Conservation (phyloP, 208 protist species). For the Novymonas esmeraldas region DNA sequence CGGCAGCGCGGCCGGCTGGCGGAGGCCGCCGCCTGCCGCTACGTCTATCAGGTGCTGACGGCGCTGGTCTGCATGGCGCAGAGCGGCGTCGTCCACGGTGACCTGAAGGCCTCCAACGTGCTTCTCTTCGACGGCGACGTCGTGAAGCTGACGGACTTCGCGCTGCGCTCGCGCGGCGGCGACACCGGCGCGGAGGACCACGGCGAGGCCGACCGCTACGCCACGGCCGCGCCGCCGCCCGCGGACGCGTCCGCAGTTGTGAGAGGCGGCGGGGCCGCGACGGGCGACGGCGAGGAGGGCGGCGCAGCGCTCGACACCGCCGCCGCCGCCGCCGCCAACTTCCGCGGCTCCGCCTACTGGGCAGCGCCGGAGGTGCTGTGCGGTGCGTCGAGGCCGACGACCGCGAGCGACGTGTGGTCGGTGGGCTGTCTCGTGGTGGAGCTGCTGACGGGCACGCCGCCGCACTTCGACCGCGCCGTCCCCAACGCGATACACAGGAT, state of each 20-base stretch:
- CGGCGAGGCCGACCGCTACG: constrained; percentile 5
- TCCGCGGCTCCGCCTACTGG: constrained; percentile 87
- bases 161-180: constrained; percentile 45
- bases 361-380: constrained; percentile 75
- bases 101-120: constrained; percentile 90
- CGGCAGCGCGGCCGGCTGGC: constrained; percentile 11
- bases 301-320: neutral
- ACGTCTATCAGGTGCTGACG: constrained; percentile 24
- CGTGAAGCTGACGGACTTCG: constrained; percentile 92
- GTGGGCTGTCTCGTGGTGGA: constrained; percentile 81
- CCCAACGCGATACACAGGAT: constrained; percentile 75
- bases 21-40: constrained; percentile 13
- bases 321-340: constrained; percentile 15
- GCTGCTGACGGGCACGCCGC: constrained; percentile 72
- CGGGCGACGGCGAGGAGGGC: constrained; percentile 3
- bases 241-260: neutral
- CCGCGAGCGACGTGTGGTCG: constrained; percentile 78
- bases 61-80: constrained; percentile 24
- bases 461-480: constrained; percentile 68
- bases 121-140: constrained; percentile 58
- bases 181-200: no score
- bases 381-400: constrained; percentile 39
- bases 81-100: constrained; percentile 76
- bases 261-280: neutral
- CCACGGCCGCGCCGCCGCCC: neutral